Evolutionary conservation across 352 stramenopile species (phyloP).

Genomic region (Pythium aphanidermatum): DNA sequence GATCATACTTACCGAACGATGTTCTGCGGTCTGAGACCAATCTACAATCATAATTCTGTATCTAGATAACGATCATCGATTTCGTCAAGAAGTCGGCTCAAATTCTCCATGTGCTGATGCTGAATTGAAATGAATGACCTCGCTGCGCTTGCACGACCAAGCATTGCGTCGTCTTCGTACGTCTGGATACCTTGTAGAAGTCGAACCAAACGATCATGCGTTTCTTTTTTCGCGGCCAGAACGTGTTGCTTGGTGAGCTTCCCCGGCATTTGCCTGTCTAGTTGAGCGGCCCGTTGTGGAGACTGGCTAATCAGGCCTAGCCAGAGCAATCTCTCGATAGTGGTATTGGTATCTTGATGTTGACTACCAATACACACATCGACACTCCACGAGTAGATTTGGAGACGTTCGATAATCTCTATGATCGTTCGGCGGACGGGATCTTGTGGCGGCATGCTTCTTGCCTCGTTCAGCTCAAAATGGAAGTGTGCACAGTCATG

Average conservation of each 20-base stretch:
- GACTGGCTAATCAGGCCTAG: conserved; percentile 14
- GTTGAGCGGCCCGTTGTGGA: conserved; percentile 1
- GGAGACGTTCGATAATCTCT: conserved; percentile 13
- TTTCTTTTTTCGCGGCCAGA: conserved; percentile 3
- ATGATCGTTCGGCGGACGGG: conserved; percentile 8
- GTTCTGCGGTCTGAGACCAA: neutral
- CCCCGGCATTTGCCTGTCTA: conserved; percentile 1
- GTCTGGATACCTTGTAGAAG: neutral
- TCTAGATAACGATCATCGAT: no score
- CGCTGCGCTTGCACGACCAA: neutral
- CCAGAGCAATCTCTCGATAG: conserved; percentile 11
- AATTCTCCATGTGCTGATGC: neutral
- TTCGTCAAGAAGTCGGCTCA: no score
- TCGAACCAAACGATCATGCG: neutral
- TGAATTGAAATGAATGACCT: conserved; percentile 6
- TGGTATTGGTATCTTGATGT: neutral
- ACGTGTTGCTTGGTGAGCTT: conserved; percentile 8
- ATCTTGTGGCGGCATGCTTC: conserved; percentile 5
- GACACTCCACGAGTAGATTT: conserved; percentile 15
- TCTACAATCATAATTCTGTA: no score
- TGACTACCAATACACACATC: conserved; percentile 15
- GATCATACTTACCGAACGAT: neutral
- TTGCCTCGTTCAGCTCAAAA: conserved; percentile 23
- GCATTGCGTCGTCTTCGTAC: neutral
- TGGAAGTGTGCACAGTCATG: conserved; percentile 81